Base-by-base conservation (phyloP, 2,329 filamentous ascomycete genomes). In the Penicillium freii region DNA sequence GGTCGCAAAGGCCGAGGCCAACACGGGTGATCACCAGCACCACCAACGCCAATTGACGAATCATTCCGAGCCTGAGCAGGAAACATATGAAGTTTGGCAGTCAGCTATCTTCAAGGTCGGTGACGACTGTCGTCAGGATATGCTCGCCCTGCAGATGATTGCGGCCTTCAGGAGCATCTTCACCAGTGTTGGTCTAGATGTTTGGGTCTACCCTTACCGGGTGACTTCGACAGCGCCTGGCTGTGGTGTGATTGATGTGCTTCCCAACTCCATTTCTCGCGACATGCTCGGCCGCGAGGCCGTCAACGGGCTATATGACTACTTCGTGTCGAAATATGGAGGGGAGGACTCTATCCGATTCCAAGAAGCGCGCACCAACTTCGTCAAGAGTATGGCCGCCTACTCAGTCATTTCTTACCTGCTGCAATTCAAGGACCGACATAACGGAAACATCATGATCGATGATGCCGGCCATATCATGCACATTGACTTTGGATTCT, bases 371-470 rank as follows among this genome's bases (percentile, higher is more conserved):
- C 88, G 94, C 61, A 92, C 85, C 78, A 97, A 97, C 76, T 99
- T 99, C 72, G 92, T 99, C 76, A 99, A 99, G 80, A 94, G 89
- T 71, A 97, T 99, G 94, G 94, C 95, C 0, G 95, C 94, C 13
- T 99, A 99, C 80, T 95, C 90, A 19, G 88, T 99, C 69, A 97
- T 99, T 64, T 95, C 91, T 0, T 99, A 96, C 78, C 81, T 99
- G 15, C 80, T 99, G 38, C 95, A 99, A 71, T 97, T 99, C 87
- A 99, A 99, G 76, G 94, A 99, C 73, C 88, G 94, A 3, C 94
- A 99, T 79, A 99, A 99, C 74, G 94, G 94, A 61, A 99, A 99
- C 80, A 99, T 99, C 80, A 99, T 99, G 95, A 87, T 99, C 62
- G 93, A 99, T 73, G 93, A 97, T 69, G 90, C 89, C 0, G 94